These are phyloP conservation scores for Phaeoacremonium minimum DNA, from an alignment of 2,329 filamentous ascomycete species.

Conservation along the genomic window DNA sequence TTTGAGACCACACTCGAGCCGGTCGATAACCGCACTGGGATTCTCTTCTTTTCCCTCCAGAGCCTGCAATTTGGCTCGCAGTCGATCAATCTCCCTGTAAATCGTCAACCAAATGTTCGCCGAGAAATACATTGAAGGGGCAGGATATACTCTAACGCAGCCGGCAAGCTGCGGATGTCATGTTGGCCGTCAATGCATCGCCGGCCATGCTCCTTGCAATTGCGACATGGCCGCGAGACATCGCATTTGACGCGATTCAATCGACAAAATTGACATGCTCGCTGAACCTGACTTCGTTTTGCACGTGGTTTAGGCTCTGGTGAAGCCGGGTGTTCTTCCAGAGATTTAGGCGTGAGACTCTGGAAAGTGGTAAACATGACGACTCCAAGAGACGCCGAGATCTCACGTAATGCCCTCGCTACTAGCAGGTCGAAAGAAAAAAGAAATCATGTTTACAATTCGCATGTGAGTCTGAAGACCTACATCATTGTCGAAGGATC, in stretches of 20 bases:
- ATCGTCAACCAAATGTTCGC: no score
- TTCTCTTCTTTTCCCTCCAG: no score
- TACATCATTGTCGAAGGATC: no score
- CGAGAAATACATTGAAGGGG: background rate
- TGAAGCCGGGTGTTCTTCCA: no score
- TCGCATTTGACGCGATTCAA: constrained; percentile 37
- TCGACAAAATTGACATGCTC: constrained; percentile 34
- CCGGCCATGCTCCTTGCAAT: constrained; percentile 28
- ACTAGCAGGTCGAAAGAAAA: no score
- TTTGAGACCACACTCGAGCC: background rate
- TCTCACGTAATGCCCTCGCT: no score
- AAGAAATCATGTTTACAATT: no score
- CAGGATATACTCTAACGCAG: constrained; percentile 20
- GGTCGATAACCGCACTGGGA: constrained; percentile 11
- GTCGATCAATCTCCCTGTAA: background rate
- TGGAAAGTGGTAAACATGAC: constrained; percentile 2
- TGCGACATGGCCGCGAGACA: constrained; percentile 29
- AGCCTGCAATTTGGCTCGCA: background rate
- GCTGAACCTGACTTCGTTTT: constrained; percentile 12
- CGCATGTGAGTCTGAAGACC: no score
- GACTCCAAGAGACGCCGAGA: no score
- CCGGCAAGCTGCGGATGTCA: constrained; percentile 20
- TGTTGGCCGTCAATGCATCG: constrained; percentile 28
- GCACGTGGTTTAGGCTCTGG: background rate
- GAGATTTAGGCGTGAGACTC: background rate